Conservation (phyloP, 2,329 filamentous ascomycete species). For the Ceratocystis cubensis region DNA sequence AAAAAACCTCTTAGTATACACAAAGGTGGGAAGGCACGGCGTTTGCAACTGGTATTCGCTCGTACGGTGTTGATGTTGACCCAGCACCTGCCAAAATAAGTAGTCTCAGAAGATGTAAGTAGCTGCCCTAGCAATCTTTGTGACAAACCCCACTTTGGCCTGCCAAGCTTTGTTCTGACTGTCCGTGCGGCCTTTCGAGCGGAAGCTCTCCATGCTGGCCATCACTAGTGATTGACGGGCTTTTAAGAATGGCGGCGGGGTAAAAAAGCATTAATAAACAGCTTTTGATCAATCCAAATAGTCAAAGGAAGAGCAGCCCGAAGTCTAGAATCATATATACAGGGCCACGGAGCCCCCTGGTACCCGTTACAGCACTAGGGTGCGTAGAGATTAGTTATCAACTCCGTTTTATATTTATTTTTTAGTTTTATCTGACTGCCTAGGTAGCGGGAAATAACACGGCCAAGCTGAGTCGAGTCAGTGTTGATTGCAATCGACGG, state of each 20-base stretch:
- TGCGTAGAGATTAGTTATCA: too few species aligned
- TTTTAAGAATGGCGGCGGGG: not conserved
- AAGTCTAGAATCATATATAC: too few species aligned
- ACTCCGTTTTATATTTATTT: too few species aligned
- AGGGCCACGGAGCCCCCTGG: too few species aligned
- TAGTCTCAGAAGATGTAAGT: not conserved
- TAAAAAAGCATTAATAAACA: not conserved
- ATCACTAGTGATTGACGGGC: not conserved
- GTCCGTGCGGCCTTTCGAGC: not conserved
- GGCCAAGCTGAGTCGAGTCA: not conserved
- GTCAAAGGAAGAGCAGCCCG: too few species aligned
- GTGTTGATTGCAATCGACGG: not conserved
- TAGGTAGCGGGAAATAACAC: not conserved
- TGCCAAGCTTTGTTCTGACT: constrained; percentile 5
- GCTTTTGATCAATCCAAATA: too few species aligned
- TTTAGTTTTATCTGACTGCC: too few species aligned
- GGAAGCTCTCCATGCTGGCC: not conserved
- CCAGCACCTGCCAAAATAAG: not conserved
- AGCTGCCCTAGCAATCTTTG: not conserved
- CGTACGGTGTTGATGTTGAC: not conserved
- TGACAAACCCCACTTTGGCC: not conserved
- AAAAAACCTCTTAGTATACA: not conserved
- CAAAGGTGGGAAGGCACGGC: not conserved
- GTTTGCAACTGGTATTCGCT: not conserved
- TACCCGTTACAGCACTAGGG: too few species aligned